phyloP scores from a whole-genome alignment of 192 early-diverging fungal species.

The Backusella macrospora region DNA sequence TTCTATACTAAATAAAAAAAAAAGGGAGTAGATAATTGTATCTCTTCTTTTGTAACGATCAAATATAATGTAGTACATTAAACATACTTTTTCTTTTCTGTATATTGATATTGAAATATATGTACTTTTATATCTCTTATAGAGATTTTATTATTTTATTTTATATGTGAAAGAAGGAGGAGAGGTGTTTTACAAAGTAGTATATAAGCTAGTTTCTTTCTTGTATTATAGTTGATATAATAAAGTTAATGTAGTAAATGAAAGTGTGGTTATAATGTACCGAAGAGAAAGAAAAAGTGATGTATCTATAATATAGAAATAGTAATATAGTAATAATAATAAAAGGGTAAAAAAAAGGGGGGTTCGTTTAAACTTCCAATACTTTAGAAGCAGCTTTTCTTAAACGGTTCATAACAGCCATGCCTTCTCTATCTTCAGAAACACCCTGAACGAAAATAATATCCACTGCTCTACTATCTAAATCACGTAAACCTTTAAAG shows the following conservation, averaged over 20 bases:
- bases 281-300: background rate
- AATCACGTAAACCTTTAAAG: conserved; percentile 75
- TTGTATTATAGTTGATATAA: background rate
- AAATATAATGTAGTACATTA: too few species aligned
- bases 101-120: too few species aligned
- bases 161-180: background rate
- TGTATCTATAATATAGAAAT: background rate
- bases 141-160: too few species aligned
- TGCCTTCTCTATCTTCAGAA: conserved; percentile 79
- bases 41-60: too few species aligned
- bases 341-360: too few species aligned
- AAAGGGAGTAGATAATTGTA: too few species aligned
- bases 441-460: conserved; percentile 93
- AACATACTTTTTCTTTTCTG: too few species aligned
- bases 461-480: conserved; percentile 71
- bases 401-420: conserved; percentile 97
- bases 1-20: too few species aligned
- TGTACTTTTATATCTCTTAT: too few species aligned
- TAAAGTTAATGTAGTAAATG: background rate
- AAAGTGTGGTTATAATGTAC: background rate
- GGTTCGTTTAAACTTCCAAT: conserved; percentile 33
- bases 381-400: conserved; percentile 83
- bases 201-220: background rate
- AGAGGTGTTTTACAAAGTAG: background rate
- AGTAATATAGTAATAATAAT: background rate